Evolutionary conservation across 2,329 filamentous ascomycete species (phyloP).

Genomic region (Stenocarpella maydis): DNA sequence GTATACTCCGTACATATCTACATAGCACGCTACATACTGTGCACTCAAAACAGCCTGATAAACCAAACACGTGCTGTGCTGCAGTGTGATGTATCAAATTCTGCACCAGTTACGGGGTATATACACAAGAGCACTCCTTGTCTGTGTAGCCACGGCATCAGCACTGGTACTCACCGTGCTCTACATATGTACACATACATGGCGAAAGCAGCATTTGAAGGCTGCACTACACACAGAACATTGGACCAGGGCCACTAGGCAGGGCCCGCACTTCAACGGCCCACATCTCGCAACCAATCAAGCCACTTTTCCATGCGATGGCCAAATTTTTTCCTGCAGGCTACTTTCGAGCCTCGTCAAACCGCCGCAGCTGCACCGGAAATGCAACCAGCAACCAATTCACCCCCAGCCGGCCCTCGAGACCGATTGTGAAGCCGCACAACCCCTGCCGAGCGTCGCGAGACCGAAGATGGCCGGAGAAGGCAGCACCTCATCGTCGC

Average conservation of each 20-base stretch:
- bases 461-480: constrained; percentile 43
- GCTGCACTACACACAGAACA: neutral
- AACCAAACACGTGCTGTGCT: too few species aligned
- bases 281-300: constrained; percentile 12
- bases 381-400: neutral
- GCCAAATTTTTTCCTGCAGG: constrained; percentile 25
- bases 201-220: neutral
- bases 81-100: neutral
- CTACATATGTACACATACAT: neutral
- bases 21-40: too few species aligned
- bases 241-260: too few species aligned
- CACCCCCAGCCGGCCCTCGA: neutral
- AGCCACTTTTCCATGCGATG: neutral
- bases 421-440: constrained; percentile 15
- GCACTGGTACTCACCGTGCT: neutral
- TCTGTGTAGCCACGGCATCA: too few species aligned
- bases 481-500: constrained; percentile 64
- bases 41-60: too few species aligned
- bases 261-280: neutral
- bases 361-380: constrained; percentile 3
- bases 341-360: neutral
- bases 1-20: neutral
- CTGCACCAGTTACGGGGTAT: fast-evolving
- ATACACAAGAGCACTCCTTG: too few species aligned
- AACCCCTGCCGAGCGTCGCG: neutral